phyloP scores from a whole-genome alignment of 2,329 filamentous ascomycete genomes.

The Monosporascus sp. region DNA sequence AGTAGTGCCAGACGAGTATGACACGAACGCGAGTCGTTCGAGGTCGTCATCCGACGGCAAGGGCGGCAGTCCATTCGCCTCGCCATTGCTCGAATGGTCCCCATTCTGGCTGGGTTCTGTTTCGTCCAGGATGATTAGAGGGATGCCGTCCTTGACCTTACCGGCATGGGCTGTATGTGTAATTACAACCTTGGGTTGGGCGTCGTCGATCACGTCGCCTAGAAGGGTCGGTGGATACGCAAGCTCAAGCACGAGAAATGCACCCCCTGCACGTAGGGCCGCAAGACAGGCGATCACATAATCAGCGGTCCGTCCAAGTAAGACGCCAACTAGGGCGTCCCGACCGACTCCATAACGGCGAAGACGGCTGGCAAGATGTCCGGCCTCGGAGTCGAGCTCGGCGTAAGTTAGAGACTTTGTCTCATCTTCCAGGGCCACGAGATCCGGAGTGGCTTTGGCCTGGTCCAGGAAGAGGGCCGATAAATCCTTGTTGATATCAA shows the following conservation, averaged over 20 bases:
- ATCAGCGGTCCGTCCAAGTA: constrained; percentile 69
- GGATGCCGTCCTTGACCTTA: constrained; percentile 58
- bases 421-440: constrained; percentile 68
- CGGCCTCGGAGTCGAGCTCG: constrained; percentile 64
- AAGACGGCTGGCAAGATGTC: constrained; percentile 58
- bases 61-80: constrained; percentile 40
- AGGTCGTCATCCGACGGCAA: constrained; percentile 62
- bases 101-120: constrained; percentile 23
- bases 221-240: constrained; percentile 71
- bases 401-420: constrained; percentile 62
- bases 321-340: constrained; percentile 69
- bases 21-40: constrained; percentile 72
- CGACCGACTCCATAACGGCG: constrained; percentile 64
- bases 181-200: constrained; percentile 64
- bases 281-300: constrained; percentile 77
- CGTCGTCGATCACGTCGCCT: constrained; percentile 72
- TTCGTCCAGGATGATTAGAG: constrained; percentile 61
- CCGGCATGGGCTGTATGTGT: constrained; percentile 60
- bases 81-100: constrained; percentile 19
- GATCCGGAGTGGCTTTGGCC: constrained; percentile 62
- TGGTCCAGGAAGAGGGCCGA: constrained; percentile 67
- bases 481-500: constrained; percentile 69
- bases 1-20: constrained; percentile 73
- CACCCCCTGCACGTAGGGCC: constrained; percentile 71
- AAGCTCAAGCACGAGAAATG: constrained; percentile 74